These are phyloP conservation scores for Laguncularia racemosa DNA, from an alignment of 345 rosid genomes.

Conservation along the genomic window DNA sequence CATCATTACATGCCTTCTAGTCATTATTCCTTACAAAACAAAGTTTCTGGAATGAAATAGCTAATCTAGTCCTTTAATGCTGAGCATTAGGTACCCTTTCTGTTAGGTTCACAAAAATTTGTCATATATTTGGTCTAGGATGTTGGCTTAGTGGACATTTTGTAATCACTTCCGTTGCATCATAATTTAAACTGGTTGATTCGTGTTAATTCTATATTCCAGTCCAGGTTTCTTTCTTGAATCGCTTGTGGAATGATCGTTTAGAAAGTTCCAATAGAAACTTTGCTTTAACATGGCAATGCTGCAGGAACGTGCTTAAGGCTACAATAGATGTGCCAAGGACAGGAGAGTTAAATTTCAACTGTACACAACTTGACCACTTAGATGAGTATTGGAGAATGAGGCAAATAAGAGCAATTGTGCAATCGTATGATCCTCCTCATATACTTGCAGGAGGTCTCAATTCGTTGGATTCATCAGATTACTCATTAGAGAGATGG, in stretches of 20 bases:
- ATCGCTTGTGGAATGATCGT: too few relatives aligned
- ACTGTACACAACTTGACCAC: conserved; percentile 92
- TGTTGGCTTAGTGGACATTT: too few relatives aligned
- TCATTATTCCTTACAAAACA: not conserved
- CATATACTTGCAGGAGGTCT: conserved; percentile 76
- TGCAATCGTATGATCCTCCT: conserved; percentile 47
- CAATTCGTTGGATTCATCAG: conserved; percentile 68
- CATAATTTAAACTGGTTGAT: too few relatives aligned
- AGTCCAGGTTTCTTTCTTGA: too few relatives aligned
- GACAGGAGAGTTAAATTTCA: conserved; percentile 78
- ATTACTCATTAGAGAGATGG: conserved; percentile 82
- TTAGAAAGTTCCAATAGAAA: not conserved
- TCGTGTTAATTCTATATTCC: too few relatives aligned
- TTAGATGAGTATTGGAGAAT: conserved; percentile 88
- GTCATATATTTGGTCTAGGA: too few relatives aligned
- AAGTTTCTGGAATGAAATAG: not conserved
- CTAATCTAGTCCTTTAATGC: not conserved
- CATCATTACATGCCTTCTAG: not conserved
- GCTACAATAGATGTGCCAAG: conserved; percentile 76
- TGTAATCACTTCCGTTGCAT: too few relatives aligned
- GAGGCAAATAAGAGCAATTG: conserved; percentile 76
- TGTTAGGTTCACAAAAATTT: too few relatives aligned
- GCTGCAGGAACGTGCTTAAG: conserved; percentile 71
- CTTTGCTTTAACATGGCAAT: not conserved
- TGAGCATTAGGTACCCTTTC: not conserved